These are phyloP conservation scores for Skeletonema potamos DNA, from an alignment of 108 stramenopile genomes.

Conservation along the genomic window DNA sequence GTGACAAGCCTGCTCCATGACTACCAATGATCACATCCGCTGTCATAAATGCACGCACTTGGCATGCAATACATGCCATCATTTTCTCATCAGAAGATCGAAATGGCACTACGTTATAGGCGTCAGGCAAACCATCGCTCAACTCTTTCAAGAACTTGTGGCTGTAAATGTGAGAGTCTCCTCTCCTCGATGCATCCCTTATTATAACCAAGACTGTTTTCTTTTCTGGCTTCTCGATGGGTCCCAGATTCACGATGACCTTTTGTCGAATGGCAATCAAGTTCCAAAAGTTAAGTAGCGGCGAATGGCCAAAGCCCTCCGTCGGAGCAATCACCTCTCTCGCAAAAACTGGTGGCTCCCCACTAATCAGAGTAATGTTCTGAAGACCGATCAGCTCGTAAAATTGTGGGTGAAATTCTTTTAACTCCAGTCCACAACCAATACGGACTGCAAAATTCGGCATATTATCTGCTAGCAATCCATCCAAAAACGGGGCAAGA, in stretches of 20 bases:
- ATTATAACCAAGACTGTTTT: conserved; percentile 9
- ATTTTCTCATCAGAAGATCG: background rate
- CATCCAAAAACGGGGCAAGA: conserved; percentile 1
- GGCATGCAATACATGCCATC: conserved; percentile 3
- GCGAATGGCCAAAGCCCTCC: background rate
- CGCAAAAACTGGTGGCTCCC: conserved; percentile 1
- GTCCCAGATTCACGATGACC: background rate
- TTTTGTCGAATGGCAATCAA: background rate
- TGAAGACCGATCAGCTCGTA: background rate
- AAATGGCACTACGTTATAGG: background rate
- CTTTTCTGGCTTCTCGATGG: background rate
- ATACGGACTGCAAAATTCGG: background rate
- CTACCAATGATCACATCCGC: conserved; percentile 7
- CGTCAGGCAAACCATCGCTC: conserved; percentile 1
- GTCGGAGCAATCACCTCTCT: conserved; percentile 1
- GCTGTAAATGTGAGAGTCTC: background rate
- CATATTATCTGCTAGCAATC: conserved; percentile 3
- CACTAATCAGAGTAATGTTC: background rate
- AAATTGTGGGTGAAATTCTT: background rate
- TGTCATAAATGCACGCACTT: background rate
- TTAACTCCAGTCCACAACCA: background rate
- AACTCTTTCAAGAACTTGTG: background rate
- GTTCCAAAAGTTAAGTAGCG: conserved; percentile 6
- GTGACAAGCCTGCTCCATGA: conserved; percentile 9
- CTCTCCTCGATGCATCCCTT: conserved; percentile 4